A percentile compares a stretch with the other conserved stretches of the same genome.
phyloP scores from a whole-genome alignment of 202 grass and related monocot species.

The Dendrocalamus latiflorus region DNA sequence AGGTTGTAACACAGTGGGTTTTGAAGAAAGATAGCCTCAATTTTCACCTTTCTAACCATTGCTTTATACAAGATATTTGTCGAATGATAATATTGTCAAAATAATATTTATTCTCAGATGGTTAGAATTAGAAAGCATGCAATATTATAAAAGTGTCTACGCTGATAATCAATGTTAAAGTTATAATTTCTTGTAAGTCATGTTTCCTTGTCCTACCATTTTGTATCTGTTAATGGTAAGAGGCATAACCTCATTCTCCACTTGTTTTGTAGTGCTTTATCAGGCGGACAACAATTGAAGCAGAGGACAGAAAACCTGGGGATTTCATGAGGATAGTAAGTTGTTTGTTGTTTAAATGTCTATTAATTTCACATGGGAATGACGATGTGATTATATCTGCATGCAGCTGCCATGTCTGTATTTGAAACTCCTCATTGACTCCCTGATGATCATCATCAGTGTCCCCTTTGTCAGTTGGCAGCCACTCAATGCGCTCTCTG shows the following conservation, averaged over 20 bases:
- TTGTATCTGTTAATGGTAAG: background rate
- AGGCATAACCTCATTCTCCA: background rate
- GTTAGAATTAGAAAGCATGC: background rate
- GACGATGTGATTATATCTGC: background rate
- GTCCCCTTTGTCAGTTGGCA: background rate
- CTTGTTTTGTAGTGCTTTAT: constrained; percentile 40
- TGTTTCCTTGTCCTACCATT: background rate
- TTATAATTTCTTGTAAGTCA: background rate
- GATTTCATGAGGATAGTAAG: constrained; percentile 83
- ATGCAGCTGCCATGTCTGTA: background rate
- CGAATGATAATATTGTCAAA: background rate
- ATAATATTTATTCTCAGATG: background rate
- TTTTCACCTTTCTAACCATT: background rate
- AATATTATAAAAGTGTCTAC: background rate
- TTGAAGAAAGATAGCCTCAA: background rate
- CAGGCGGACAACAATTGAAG: constrained; percentile 76
- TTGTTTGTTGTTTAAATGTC: background rate
- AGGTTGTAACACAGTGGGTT: background rate
- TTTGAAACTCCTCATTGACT: background rate
- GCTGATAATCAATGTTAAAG: background rate
- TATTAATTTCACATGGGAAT: background rate
- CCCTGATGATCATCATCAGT: background rate
- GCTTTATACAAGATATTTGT: background rate
- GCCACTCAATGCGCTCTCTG: too few relatives aligned
- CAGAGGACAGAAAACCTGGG: constrained; percentile 61